A percentile compares a stretch with the other conserved stretches of the same genome.
Conservation (phyloP, 371 early-diverging fungal genomes). For the Saksenaea oblongispora region DNA sequence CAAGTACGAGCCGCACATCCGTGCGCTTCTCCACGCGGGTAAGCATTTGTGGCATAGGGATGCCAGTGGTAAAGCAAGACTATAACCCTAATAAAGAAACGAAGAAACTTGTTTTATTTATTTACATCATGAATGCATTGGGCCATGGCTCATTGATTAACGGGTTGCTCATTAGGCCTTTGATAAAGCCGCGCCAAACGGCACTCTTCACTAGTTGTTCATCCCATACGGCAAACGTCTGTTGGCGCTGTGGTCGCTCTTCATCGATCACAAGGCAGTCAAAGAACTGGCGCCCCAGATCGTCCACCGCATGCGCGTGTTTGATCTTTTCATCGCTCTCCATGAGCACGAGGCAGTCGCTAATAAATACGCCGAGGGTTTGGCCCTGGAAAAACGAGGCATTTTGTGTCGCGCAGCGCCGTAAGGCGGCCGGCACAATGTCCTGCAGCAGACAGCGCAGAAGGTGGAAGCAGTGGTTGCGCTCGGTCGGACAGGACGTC, state of each 20-base stretch:
- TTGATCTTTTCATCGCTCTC: background rate
- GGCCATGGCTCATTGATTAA: constrained; percentile 50
- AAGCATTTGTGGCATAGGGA: constrained; percentile 34
- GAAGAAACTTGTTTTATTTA: constrained; percentile 2
- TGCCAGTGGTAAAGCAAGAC: constrained; percentile 35
- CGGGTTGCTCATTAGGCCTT: constrained; percentile 52
- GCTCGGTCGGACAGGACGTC: constrained; percentile 19
- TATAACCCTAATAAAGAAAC: constrained; percentile 18
- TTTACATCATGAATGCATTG: constrained; percentile 33
- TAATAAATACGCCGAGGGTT: constrained; percentile 51
- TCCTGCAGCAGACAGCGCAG: constrained; percentile 41
- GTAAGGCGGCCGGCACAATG: constrained; percentile 32
- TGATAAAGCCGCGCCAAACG: constrained; percentile 50
- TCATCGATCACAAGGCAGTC: constrained; percentile 31
- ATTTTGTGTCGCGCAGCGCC: constrained; percentile 22
- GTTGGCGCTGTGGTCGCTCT: constrained; percentile 17
- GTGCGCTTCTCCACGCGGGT: constrained; percentile 50
- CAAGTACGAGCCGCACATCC: constrained; percentile 58
- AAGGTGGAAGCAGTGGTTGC: constrained; percentile 29
- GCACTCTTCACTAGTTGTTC: constrained; percentile 35
- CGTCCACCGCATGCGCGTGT: constrained; percentile 22
- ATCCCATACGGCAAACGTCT: constrained; percentile 29
- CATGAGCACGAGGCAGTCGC: constrained; percentile 49
- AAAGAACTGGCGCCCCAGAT: constrained; percentile 31
- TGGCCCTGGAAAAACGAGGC: constrained; percentile 55